Evolutionary conservation across 2,329 filamentous ascomycete species (phyloP), one percentile per base, ranked within the genome.

Genomic region (Penicillium sp.): DNA sequence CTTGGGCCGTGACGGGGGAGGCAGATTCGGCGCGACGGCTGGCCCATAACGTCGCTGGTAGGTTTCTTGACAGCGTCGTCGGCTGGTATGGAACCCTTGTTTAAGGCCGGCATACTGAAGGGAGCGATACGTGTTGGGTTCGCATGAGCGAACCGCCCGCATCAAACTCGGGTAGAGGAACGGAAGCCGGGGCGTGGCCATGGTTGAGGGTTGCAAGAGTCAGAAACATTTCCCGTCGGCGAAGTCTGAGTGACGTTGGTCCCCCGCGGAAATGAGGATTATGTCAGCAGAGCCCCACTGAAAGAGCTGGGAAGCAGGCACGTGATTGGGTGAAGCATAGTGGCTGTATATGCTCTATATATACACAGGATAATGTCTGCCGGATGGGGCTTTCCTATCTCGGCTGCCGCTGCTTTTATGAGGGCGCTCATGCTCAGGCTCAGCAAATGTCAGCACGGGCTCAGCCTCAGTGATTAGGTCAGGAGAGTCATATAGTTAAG

Each of bases 151-250:
- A 63, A 82, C 73, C 15, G 82, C 79, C 56, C 87, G 85, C 74
- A 88, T 84, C 56, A 90, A 75, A 66, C 87, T 86, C 48, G 89
- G 88, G 66, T 90, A 90, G 17, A 91, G 79, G 69, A 90, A 90
- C 15, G 85, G 84, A 60, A 91, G 79, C 69, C 88, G 82, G 61
- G 81, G 78, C 25, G 84, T 81, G 63, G 87, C 82, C 86, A 91
- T 91, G 62, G 68, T 73, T 62, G 58, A 47, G 31, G 41, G 35
- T 60, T 60, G 55, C 52, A 54, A 54, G 56, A 55, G 58, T 57
- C 35, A 67, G 51, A 45, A 55, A 50, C 48, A 52, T 67, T 69
- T 68, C 59, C 66, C 65, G 65, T 54, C 61, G 65, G 62, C 53
- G 63, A 67, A 63, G 50, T 58, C 20, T 20, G 14, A 61, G 57